A percentile compares a stretch with the other conserved stretches of the same genome.
Evolutionary conservation across 306 rosid genomes (phyloP).

Genomic region (Cyamopsis tetragonoloba): DNA sequence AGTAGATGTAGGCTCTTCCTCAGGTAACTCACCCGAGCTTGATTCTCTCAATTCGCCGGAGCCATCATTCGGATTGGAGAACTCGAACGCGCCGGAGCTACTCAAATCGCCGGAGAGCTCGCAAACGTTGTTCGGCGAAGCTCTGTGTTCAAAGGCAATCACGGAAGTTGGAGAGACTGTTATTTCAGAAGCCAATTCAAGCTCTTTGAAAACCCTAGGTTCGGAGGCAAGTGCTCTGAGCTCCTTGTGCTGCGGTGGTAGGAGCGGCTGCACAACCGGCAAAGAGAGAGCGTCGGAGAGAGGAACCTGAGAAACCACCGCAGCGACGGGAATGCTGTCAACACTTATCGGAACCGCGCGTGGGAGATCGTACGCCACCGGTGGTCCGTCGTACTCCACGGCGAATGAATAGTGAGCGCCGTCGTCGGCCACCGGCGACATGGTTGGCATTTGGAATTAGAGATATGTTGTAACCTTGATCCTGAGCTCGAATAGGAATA

Average conservation of each 20-base stretch:
- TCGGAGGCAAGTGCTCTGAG: conserved; percentile 41
- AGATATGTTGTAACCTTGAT: conserved; percentile 36
- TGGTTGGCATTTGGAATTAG: neutral
- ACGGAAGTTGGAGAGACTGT: conserved; percentile 80
- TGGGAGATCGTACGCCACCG: conserved; percentile 69
- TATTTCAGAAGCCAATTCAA: conserved; percentile 38
- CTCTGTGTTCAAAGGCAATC: conserved; percentile 71
- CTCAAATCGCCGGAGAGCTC: conserved; percentile 74
- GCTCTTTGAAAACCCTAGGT: conserved; percentile 51
- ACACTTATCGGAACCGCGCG: conserved; percentile 83
- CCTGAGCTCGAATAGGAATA: neutral
- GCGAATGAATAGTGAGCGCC: conserved; percentile 74
- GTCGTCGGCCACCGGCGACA: conserved; percentile 54
- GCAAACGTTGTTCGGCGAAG: conserved; percentile 40
- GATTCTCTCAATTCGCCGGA: conserved; percentile 65
- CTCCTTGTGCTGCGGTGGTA: conserved; percentile 54
- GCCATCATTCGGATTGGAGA: conserved; percentile 52
- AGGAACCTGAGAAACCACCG: conserved; percentile 72
- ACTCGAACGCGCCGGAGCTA: conserved; percentile 84
- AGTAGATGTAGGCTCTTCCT: neutral
- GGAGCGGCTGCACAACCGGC: conserved; percentile 90
- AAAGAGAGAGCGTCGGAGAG: conserved; percentile 51
- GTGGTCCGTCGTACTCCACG: conserved; percentile 87
- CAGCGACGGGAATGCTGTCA: conserved; percentile 84
- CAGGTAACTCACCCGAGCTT: conserved; percentile 42